Percentiles rank a stretch among this genome's conserved stretches.
Evolutionary conservation across 371 early-diverging fungal species (phyloP).

Genomic region (Dichotomocladium elegans): DNA sequence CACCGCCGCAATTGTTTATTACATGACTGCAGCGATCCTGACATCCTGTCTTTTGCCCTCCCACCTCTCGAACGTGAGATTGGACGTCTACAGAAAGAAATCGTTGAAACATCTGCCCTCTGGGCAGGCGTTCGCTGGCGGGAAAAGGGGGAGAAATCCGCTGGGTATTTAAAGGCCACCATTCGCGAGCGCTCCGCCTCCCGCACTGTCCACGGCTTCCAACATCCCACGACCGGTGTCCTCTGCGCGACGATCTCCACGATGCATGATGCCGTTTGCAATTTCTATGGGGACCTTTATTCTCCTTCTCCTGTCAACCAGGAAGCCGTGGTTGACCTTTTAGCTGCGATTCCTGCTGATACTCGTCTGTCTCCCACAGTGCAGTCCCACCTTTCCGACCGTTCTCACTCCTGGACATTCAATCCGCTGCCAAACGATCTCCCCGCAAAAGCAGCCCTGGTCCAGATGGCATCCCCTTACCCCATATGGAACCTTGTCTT

Average conservation of each 20-base stretch:
- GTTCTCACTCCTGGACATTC: conserved; percentile 3
- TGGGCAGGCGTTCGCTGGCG: conserved; percentile 1
- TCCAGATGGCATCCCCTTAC: conserved; percentile 3
- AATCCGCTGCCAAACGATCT: background rate
- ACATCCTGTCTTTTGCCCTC: background rate
- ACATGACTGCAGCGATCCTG: background rate
- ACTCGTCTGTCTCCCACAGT: background rate
- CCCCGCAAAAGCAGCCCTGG: conserved; percentile 7
- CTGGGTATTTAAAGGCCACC: conserved; percentile 5
- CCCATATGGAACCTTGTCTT: conserved; percentile 2
- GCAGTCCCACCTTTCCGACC: background rate
- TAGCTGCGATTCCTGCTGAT: background rate
- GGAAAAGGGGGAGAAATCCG: conserved; percentile 4
- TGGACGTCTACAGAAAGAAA: conserved; percentile 1
- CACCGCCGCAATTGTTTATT: conserved; percentile 3
- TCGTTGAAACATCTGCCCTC: background rate
- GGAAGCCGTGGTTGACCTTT: background rate
- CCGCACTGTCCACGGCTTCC: background rate
- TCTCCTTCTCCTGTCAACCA: background rate
- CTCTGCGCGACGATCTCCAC: background rate
- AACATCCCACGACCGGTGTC: conserved; percentile 2
- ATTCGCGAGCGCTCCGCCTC: background rate
- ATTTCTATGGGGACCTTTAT: conserved; percentile 4
- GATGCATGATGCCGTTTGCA: conserved; percentile 2
- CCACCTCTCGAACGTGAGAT: conserved; percentile 1